Base-by-base conservation (phyloP, 225 moss, liverwort and hornwort genomes). In the Sphagnum tenellum region DNA sequence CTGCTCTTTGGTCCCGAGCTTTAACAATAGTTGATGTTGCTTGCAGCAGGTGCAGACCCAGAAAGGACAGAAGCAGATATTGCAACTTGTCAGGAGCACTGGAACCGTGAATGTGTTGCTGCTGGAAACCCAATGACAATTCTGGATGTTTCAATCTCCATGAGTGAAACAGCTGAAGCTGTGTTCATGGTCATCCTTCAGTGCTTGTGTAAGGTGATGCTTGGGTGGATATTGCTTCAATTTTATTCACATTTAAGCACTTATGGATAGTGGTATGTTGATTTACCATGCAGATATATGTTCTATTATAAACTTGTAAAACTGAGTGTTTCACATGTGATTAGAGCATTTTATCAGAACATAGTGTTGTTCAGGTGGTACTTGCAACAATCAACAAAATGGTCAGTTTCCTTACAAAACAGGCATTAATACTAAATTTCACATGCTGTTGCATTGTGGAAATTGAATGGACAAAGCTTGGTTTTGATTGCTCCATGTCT, bases 131-230 rank as follows among this genome's bases (percentile, higher is more conserved):
- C 89, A 63, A 75, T 45, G 66, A 69, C 77, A 69, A 29, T 29
- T 29, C 61, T 76, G 73, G 62, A 74, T 56, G 44, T 75, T 70
- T 72, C 68, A 56, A 64, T 65, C 52, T 70, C 78, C 68, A 61
- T 59, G 11, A 85, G 68, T 73, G 81, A 83, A 59, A 81, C 77
- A 70, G 89, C 92, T 59, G 73, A 88, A 63, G 72, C 89, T 70
- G 72, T 88, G 71, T 63, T 89, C 44, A 72, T 86, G 78, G 76
- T 86, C 72, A 66, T 80, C 61, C 78, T 93, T 12, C 88, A 77
- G 68, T 89, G 88, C 66, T 50, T 93, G 48, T 70, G 78, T 72
- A 89, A 93, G 92, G 92, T 93, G 78, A 53, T 29, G 29, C 29
- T 29, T 29, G 29, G 29, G 29, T 29, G 29, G 29, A 29, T 29